A percentile compares a stretch with the other conserved stretches of the same genome.
Conservation (phyloP, 305 asterid species). For the Withania somnifera region DNA sequence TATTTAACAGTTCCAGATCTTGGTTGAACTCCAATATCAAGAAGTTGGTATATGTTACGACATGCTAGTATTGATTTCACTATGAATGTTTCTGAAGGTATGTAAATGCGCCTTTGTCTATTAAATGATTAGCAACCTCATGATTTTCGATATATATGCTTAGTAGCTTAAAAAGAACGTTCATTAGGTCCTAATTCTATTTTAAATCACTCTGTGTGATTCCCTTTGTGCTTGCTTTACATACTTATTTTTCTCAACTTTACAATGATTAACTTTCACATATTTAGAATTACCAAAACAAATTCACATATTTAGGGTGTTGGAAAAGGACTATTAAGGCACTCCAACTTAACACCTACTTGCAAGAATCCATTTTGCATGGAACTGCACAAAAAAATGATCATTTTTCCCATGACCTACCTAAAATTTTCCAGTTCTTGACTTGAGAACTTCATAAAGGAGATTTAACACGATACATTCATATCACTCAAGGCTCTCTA, state of each 20-base stretch:
- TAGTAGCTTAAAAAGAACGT: background rate
- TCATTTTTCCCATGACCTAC: background rate
- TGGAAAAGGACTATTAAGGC: background rate
- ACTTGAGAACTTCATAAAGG: background rate
- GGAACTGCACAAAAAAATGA: background rate
- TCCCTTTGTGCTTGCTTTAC: background rate
- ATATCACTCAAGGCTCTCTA: background rate
- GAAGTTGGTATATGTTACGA: background rate
- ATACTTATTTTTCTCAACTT: background rate
- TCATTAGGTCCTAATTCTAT: background rate
- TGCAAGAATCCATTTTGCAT: constrained; percentile 10
- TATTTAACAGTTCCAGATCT: constrained; percentile 77
- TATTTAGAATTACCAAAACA: too few species aligned
- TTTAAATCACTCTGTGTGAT: background rate
- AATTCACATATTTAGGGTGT: background rate
- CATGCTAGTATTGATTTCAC: background rate
- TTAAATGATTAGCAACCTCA: background rate
- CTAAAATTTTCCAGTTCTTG: background rate
- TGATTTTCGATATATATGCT: background rate
- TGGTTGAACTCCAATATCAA: constrained; percentile 27
- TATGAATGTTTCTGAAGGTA: background rate
- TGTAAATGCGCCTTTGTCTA: background rate
- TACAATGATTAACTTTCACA: background rate
- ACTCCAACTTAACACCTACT: constrained; percentile 15
- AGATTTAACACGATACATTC: background rate